Evolutionary conservation across 1,139 yeast genomes (phyloP).

Genomic region (Kurtzmaniella quercitrusa): DNA sequence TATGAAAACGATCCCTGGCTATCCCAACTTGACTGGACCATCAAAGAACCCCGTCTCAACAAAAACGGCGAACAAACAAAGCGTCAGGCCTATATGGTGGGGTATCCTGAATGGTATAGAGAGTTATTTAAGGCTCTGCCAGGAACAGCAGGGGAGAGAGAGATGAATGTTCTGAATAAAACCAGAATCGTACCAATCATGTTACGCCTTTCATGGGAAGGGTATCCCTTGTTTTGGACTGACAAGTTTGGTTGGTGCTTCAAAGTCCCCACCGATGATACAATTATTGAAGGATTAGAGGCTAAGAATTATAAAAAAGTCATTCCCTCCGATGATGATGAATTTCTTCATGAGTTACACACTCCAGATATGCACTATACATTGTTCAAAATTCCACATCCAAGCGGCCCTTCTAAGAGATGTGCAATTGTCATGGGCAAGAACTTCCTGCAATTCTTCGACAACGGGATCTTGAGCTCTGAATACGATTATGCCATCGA

Average conservation of each 20-base stretch:
- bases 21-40: conserved; percentile 82
- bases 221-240: conserved; percentile 76
- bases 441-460: conserved; percentile 66
- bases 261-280: conserved; percentile 43
- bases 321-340: conserved; percentile 24
- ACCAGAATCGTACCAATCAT: conserved; percentile 75
- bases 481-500: conserved; percentile 70
- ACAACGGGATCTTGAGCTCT: conserved; percentile 68
- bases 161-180: conserved; percentile 61
- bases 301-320: conserved; percentile 52
- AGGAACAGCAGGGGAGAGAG: conserved; percentile 21
- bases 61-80: conserved; percentile 77
- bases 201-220: conserved; percentile 81
- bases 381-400: conserved; percentile 81
- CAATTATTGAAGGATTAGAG: conserved; percentile 34
- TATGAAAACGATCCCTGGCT: conserved; percentile 76
- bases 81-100: conserved; percentile 74
- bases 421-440: conserved; percentile 82
- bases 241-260: conserved; percentile 87
- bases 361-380: conserved; percentile 23
- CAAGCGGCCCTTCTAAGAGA: conserved; percentile 72
- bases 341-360: conserved; percentile 21
- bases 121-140: conserved; percentile 48
- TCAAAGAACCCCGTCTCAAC: conserved; percentile 54
- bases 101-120: conserved; percentile 93